phyloP scores from a whole-genome alignment of 2,329 filamentous ascomycete species.

The Pseudopithomyces chartarum region DNA sequence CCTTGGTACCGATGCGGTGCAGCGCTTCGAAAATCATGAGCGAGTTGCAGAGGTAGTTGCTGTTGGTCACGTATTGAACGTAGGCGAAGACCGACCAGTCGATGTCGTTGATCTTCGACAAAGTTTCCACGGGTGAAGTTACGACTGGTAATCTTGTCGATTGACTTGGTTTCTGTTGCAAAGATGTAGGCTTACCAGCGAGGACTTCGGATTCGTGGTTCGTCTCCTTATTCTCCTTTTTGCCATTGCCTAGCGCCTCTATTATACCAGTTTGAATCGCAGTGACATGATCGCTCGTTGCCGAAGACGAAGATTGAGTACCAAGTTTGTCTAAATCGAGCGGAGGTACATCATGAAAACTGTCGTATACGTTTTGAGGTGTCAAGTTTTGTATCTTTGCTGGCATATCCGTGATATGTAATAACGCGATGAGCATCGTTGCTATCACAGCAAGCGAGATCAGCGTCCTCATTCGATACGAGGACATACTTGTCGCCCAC shows the following conservation, averaged over 20 bases:
- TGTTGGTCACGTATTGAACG: slow-evolving; percentile 39
- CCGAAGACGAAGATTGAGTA: neutral
- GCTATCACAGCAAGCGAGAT: neutral
- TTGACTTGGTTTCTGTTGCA: neutral
- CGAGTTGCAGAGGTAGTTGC: slow-evolving; percentile 38
- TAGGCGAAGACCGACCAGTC: slow-evolving; percentile 38
- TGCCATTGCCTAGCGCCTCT: neutral
- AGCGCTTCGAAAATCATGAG: slow-evolving; percentile 48
- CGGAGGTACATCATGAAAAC: neutral
- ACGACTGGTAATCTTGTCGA: neutral
- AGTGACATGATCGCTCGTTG: neutral
- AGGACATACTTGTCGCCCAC: neutral
- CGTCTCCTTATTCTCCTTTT: neutral
- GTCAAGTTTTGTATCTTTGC: neutral
- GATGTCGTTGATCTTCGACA: neutral
- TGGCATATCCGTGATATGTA: neutral
- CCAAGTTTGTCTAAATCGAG: neutral
- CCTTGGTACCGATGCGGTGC: slow-evolving; percentile 37
- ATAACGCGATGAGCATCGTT: neutral
- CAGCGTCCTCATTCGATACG: neutral
- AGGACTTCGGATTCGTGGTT: neutral
- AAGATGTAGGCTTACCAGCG: neutral
- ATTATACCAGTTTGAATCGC: neutral
- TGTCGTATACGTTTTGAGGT: neutral
- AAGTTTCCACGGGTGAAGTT: no score